Conservation (phyloP, 176 grass and related monocot species). For the Typha latifolia region DNA sequence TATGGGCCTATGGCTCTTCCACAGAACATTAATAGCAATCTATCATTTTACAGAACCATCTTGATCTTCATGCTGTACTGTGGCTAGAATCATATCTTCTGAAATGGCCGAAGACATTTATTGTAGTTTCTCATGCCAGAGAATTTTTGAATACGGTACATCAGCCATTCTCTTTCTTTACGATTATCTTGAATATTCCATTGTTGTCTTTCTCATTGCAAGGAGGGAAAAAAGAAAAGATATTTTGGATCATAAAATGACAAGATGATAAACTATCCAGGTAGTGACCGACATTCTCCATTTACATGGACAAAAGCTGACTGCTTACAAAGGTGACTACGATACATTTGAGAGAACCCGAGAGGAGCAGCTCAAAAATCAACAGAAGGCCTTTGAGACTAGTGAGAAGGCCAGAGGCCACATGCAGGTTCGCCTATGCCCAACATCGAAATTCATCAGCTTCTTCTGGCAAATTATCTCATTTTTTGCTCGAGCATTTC, state of each 20-base stretch:
- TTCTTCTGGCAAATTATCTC: not conserved
- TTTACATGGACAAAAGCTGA: slow-evolving; percentile 70
- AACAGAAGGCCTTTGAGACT: slow-evolving; percentile 83
- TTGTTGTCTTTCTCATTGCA: not conserved
- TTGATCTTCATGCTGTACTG: slow-evolving; percentile 97
- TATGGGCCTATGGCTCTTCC: not conserved
- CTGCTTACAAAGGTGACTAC: slow-evolving; percentile 95
- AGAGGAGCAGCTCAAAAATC: slow-evolving; percentile 83
- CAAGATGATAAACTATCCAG: slow-evolving; percentile 28
- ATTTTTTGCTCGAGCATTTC: not conserved
- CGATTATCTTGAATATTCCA: not conserved
- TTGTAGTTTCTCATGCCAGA: slow-evolving; percentile 92
- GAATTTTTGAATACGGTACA: slow-evolving; percentile 95
- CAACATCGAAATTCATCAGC: not conserved
- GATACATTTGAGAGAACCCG: slow-evolving; percentile 92
- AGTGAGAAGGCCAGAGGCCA: slow-evolving; percentile 76
- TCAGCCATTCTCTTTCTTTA: slow-evolving; percentile 6
- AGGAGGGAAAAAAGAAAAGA: not conserved
- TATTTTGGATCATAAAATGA: slow-evolving; percentile 18
- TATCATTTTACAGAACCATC: slow-evolving; percentile 62
- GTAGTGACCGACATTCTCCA: slow-evolving; percentile 95
- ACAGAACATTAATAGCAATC: not conserved
- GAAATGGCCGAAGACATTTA: slow-evolving; percentile 97
- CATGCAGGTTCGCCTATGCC: slow-evolving; percentile 65
- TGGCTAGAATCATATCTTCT: slow-evolving; percentile 89